These are phyloP conservation scores for Claviceps monticola DNA, from an alignment of 2,329 filamentous ascomycete species.

Conservation along the genomic window DNA sequence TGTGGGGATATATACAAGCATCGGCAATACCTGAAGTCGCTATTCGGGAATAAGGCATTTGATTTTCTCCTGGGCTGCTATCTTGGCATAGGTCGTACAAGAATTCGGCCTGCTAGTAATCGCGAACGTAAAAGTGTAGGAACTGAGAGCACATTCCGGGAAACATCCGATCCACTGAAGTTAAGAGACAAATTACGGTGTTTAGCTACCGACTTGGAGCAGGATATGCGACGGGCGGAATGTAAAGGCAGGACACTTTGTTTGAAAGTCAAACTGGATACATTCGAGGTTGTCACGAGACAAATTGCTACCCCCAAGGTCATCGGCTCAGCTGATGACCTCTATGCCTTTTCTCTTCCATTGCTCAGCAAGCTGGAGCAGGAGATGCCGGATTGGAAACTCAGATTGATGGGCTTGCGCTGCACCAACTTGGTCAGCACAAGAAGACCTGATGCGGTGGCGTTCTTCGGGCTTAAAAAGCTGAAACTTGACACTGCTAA, in stretches of 20 bases:
- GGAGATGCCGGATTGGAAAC: slow-evolving; percentile 63
- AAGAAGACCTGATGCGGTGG: slow-evolving; percentile 62
- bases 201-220: slow-evolving; percentile 75
- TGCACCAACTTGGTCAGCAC: slow-evolving; percentile 80
- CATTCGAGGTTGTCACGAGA: slow-evolving; percentile 79
- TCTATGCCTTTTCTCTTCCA: slow-evolving; percentile 69
- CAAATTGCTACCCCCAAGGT: slow-evolving; percentile 65
- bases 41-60: slow-evolving; percentile 88
- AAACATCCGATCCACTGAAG: slow-evolving; percentile 54
- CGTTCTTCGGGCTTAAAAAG: slow-evolving; percentile 60
- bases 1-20: slow-evolving; percentile 78
- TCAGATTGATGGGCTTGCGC: slow-evolving; percentile 77
- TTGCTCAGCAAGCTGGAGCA: slow-evolving; percentile 76
- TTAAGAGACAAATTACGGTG: slow-evolving; percentile 65
- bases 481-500: slow-evolving; percentile 10
- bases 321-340: slow-evolving; percentile 59
- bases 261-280: slow-evolving; percentile 87
- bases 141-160: slow-evolving; percentile 81
- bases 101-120: slow-evolving; percentile 73
- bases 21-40: slow-evolving; percentile 54
- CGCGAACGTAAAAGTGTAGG: slow-evolving; percentile 89
- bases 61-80: slow-evolving; percentile 76
- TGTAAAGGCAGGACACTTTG: slow-evolving; percentile 86
- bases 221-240: slow-evolving; percentile 64
- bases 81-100: slow-evolving; percentile 74